Conservation (phyloP, 306 rosid species). For the Cotoneaster glaucophyllus region DNA sequence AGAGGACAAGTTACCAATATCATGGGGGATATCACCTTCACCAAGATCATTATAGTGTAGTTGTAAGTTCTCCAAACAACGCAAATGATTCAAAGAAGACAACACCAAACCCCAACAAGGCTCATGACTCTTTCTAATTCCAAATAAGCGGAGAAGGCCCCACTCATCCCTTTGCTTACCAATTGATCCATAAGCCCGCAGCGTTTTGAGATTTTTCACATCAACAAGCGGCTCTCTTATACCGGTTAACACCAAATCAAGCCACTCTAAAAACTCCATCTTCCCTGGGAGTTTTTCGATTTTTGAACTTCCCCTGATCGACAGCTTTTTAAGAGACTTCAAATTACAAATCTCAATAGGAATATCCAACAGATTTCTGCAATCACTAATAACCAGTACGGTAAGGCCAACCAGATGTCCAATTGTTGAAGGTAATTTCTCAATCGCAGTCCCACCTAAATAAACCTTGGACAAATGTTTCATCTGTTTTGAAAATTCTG, state of each 20-base stretch:
- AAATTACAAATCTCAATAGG: neutral
- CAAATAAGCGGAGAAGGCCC: neutral
- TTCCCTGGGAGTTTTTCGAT: neutral
- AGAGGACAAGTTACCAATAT: constrained; percentile 1
- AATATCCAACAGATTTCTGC: neutral
- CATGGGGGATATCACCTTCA: neutral
- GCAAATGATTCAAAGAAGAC: neutral
- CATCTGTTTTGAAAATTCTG: constrained; percentile 1
- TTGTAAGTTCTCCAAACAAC: neutral
- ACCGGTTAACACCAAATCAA: neutral
- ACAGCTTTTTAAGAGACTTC: neutral
- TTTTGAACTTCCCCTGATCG: neutral
- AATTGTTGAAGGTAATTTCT: neutral
- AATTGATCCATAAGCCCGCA: neutral
- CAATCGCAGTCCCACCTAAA: neutral
- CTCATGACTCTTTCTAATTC: neutral
- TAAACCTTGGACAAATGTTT: neutral
- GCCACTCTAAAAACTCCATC: neutral
- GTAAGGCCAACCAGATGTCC: neutral
- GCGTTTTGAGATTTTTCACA: neutral
- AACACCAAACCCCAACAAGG: neutral
- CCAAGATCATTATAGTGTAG: neutral
- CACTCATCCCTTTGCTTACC: neutral
- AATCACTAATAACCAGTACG: fast-evolving
- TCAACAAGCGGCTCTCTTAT: neutral